Conservation (phyloP, 2,329 filamentous ascomycete genomes). For the Rhynchosporium secalis region DNA sequence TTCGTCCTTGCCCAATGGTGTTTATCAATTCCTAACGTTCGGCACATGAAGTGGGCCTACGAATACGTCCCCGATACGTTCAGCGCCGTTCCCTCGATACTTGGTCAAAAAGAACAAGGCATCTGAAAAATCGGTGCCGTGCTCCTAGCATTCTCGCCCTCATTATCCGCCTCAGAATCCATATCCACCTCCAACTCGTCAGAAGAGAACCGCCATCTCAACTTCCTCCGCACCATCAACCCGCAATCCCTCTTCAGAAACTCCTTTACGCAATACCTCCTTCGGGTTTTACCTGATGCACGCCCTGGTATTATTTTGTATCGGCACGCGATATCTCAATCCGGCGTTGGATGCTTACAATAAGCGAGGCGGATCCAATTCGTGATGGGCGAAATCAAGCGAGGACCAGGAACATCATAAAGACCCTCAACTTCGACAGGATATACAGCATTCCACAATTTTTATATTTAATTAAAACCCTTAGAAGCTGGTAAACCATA, state of each 20-base stretch:
- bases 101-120: not conserved
- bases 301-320: slow-evolving; percentile 17
- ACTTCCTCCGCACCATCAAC: not conserved
- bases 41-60: not conserved
- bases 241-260: slow-evolving; percentile 13
- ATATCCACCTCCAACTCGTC: not conserved
- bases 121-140: slow-evolving; percentile 13
- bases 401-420: no score
- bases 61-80: not conserved
- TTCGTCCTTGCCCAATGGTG: slow-evolving; percentile 14
- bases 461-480: no score
- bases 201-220: not conserved
- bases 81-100: not conserved
- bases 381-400: no score
- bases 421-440: no score
- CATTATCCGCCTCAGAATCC: slow-evolving; percentile 1
- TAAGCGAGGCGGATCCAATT: not conserved
- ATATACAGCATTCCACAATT: no score
- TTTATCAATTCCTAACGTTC: slow-evolving; percentile 16
- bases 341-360: not conserved
- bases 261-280: slow-evolving; percentile 13
- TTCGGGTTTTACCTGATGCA: slow-evolving; percentile 20
- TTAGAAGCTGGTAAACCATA: no score
- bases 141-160: slow-evolving; percentile 10
- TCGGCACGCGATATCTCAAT: slow-evolving; percentile 12